phyloP scores from a whole-genome alignment of 805 yeast genomes.

The Saccharomycopsis synnaedendra region DNA sequence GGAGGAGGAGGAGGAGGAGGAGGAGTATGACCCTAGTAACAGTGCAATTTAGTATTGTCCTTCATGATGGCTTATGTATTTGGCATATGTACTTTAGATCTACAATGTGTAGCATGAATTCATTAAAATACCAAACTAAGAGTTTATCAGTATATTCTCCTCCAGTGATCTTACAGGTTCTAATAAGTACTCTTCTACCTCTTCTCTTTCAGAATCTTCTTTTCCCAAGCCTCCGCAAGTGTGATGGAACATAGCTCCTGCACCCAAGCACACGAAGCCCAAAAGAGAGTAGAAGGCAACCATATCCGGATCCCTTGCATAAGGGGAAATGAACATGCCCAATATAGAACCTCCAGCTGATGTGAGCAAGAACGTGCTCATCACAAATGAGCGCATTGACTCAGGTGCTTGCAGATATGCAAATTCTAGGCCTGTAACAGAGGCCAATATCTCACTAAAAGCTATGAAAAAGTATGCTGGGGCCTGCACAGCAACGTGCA shows the following conservation, averaged over 20 bases:
- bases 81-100: too few species aligned
- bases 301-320: slow-evolving; percentile 57
- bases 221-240: slow-evolving; percentile 42
- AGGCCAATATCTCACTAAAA: slow-evolving; percentile 66
- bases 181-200: neutral
- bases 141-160: too few species aligned
- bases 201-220: slow-evolving; percentile 24
- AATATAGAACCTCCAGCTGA: slow-evolving; percentile 71
- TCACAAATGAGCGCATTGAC: slow-evolving; percentile 52
- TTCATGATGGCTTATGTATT: too few species aligned
- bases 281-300: slow-evolving; percentile 60
- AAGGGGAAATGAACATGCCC: slow-evolving; percentile 61
- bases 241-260: slow-evolving; percentile 54
- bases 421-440: slow-evolving; percentile 72
- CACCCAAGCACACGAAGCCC: slow-evolving; percentile 44
- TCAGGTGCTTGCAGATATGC: slow-evolving; percentile 78
- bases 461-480: slow-evolving; percentile 62
- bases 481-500: slow-evolving; percentile 60
- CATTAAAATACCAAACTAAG: too few species aligned
- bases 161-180: too few species aligned
- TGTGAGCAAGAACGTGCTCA: slow-evolving; percentile 47
- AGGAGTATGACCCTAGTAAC: neutral
- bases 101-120: too few species aligned
- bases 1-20: neutral
- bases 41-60: too few species aligned